phyloP scores from a whole-genome alignment of 23 red algal species.

The Porphyridium purpureum region DNA sequence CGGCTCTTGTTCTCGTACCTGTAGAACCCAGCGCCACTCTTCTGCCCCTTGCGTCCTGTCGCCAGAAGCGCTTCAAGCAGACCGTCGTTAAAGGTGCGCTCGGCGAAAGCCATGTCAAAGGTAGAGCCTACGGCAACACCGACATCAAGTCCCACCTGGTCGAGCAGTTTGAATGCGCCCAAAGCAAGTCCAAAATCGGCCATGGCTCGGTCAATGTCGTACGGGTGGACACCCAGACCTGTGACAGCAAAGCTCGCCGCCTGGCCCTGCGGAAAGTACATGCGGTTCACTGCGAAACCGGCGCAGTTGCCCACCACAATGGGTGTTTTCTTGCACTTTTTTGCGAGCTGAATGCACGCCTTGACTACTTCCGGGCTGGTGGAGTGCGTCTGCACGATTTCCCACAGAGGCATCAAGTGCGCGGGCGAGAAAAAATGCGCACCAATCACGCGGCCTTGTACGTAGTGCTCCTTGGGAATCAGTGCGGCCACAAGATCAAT shows the following conservation, averaged over 20 bases:
- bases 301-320: slow-evolving; percentile 95
- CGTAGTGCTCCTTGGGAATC: slow-evolving; percentile 35
- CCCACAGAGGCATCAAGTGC: slow-evolving; percentile 87
- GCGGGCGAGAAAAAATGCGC: slow-evolving; percentile 97
- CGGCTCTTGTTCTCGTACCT: slow-evolving; percentile 17
- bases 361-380: slow-evolving; percentile 42
- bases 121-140: slow-evolving; percentile 55
- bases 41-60: slow-evolving; percentile 77
- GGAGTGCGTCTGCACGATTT: slow-evolving; percentile 73
- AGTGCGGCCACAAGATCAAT: slow-evolving; percentile 82
- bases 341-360: slow-evolving; percentile 52
- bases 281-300: slow-evolving; percentile 94
- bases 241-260: slow-evolving; percentile 54
- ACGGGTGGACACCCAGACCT: slow-evolving; percentile 67
- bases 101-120: slow-evolving; percentile 68
- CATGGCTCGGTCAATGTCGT: slow-evolving; percentile 56
- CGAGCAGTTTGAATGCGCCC: slow-evolving; percentile 77
- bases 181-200: slow-evolving; percentile 88
- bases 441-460: slow-evolving; percentile 67
- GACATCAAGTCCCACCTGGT: slow-evolving; percentile 95
- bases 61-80: slow-evolving; percentile 27
- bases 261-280: slow-evolving; percentile 96
- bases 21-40: slow-evolving; percentile 82
- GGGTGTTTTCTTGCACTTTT: slow-evolving; percentile 81
- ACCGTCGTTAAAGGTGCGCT: slow-evolving; percentile 32